A percentile compares a stretch with the other conserved stretches of the same genome.
These are phyloP conservation scores for Candida montana DNA, from an alignment of 805 yeast species.

Conservation along the genomic window DNA sequence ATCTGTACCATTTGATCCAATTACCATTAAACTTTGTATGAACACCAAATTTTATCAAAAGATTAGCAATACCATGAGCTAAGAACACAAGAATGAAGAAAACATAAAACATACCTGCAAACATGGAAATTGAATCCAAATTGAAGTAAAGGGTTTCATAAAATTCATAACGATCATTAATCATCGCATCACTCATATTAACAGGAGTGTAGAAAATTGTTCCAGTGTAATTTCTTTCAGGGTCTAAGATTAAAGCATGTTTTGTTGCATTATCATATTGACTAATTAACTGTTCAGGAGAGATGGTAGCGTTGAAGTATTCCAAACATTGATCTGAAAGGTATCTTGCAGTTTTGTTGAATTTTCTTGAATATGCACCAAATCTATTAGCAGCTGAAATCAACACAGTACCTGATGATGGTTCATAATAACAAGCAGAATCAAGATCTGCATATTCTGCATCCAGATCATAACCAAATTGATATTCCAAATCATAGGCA, in stretches of 20 bases:
- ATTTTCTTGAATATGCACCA: constrained; percentile 9
- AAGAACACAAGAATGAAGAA: constrained; percentile 39
- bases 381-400: constrained; percentile 7
- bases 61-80: constrained; percentile 30
- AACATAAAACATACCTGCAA: constrained; percentile 29
- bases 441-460: constrained; percentile 1
- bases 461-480: not conserved
- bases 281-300: constrained; percentile 17
- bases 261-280: constrained; percentile 29
- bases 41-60: constrained; percentile 21
- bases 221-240: constrained; percentile 7
- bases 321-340: constrained; percentile 6
- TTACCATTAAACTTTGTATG: constrained; percentile 12
- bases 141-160: constrained; percentile 11
- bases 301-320: not conserved
- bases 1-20: constrained; percentile 16
- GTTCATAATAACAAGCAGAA: constrained; percentile 13
- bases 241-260: constrained; percentile 9
- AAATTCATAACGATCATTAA: constrained; percentile 1
- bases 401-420: constrained; percentile 12
- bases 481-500: not conserved
- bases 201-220: constrained; percentile 12
- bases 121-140: constrained; percentile 15
- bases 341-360: constrained; percentile 9
- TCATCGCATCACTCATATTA: not conserved